Evolutionary conservation across 2,329 filamentous ascomycete species (phyloP).

Genomic region (Neoscytalidium dimidiatum): DNA sequence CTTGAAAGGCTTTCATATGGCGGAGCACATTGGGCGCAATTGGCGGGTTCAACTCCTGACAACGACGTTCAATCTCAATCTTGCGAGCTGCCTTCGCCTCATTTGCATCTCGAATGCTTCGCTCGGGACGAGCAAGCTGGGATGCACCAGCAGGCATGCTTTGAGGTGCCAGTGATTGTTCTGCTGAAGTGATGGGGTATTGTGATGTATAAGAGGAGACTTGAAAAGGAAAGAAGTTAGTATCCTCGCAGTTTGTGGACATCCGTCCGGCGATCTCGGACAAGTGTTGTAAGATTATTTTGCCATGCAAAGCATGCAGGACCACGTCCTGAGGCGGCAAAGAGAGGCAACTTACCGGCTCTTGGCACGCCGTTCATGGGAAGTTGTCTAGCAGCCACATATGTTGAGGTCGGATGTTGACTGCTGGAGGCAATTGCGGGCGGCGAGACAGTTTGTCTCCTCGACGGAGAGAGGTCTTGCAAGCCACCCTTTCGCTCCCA

Average conservation of each 20-base stretch:
- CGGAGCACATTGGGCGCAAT: conserved; percentile 63
- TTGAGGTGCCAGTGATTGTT: conserved; percentile 35
- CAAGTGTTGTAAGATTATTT: background rate
- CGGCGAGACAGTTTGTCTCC: background rate
- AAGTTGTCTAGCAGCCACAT: background rate
- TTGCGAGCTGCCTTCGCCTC: conserved; percentile 65
- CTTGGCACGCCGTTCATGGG: conserved; percentile 20
- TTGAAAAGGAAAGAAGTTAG: conserved; percentile 14
- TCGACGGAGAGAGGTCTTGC: background rate
- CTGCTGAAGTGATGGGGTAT: conserved; percentile 36
- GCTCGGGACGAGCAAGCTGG: conserved; percentile 42
- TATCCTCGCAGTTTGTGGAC: conserved; percentile 10
- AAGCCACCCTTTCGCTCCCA: conserved; percentile 58
- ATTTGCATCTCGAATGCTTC: conserved; percentile 63
- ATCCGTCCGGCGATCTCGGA: background rate
- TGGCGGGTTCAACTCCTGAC: conserved; percentile 66
- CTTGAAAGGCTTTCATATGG: conserved; percentile 73
- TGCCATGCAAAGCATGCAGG: background rate
- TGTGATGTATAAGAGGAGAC: conserved; percentile 30
- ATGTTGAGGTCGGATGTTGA: background rate
- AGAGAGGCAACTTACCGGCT: conserved; percentile 4
- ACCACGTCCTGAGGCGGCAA: background rate
- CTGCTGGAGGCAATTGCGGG: background rate
- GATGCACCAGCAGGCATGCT: conserved; percentile 27
- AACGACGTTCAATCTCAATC: conserved; percentile 71